Evolutionary conservation across 2,329 filamentous ascomycete species (phyloP), one percentile per base, ranked within the genome.

Genomic region (Ceratocystis lukuohia): DNA sequence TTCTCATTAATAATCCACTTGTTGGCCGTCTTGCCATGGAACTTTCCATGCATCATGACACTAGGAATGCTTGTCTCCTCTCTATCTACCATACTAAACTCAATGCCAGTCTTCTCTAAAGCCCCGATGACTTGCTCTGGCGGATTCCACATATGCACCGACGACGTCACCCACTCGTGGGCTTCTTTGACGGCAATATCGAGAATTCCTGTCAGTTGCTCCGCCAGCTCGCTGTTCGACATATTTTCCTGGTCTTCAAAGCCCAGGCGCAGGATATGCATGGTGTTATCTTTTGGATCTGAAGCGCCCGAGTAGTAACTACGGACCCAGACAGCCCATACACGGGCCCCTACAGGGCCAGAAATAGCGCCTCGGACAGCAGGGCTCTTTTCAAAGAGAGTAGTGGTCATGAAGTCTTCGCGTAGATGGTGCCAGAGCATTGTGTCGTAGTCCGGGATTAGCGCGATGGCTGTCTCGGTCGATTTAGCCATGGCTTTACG

Each of bases 131-230:
- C 73, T 69, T 80, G 71, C 5, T 82, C 77, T 3, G 81, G 82
- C 0, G 92, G 91, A 72, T 94, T 96, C 93, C 93, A 97, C 64
- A 93, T 78, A 73, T 91, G 82, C 2, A 96, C 83, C 59, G 84
- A 80, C 50, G 80, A 79, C 76, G 90, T 84, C 57, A 82, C 78
- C 88, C 89, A 96, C 66, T 83, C 79, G 2, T 79, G 76, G 1
- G 92, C 92, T 75, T 95, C 85, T 7, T 76, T 76, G 71, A 87
- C 84, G 3, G 91, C 91, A 57, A 85, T 78, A 53, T 77, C 75
- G 57, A 96, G 73, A 30, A 96, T 80, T 2, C 82, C 82, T 46
- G 80, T 78, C 68, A 95, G 77, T 0, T 82, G 80, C 17, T 77
- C 75, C 0, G 75, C 74, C 59, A 87, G 77, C 48, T 80, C 77